Evolutionary conservation across 768 basidiomycete genomes (phyloP), one percentile per base, ranked within the genome.

Genomic region (Kwoniella pini): DNA sequence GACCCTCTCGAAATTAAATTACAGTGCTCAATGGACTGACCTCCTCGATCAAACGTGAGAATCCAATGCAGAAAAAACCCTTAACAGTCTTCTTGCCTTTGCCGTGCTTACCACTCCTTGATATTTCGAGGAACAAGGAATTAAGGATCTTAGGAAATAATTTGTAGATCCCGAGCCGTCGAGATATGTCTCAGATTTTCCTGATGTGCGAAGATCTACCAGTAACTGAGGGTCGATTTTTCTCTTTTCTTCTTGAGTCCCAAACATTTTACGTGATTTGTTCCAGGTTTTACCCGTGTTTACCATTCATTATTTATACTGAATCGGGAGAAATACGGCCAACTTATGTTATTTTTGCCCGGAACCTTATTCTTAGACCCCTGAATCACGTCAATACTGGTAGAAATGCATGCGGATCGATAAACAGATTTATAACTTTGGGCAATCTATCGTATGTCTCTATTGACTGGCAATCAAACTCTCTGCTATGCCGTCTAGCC

Each of bases 121-220:
- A 36, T n/a, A n/a, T 7, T 36, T 7, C 7, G 15, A 36, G 33
- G 33, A 36, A 36, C 33, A 15, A 7, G 33, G 15, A 7, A 7
- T 7, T 36, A 36, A 36, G 33, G 15, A 36, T 36, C 33, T n/a
- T n/a, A 36, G 15, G 33, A 36, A 7, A 36, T 36, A 36, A 36
- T 15, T n/a, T 46, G 46, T 33, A 26, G 57, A 59, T 59, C 57
- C 49, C 57, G 57, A 27, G 13, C 33, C 7, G 24, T 6, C 15
- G 36, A n/a, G 52, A 50, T 59, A 49, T 42, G 57, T 59, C 42
- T 55, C 54, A 55, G 26, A 44, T 44, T 11, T 52, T 17, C 50
- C 50, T 26, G 26, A 50, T 38, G 17, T 19, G 31, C 31, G 3
- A 12, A 38, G 36, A 38, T 19, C 26, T 2, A 28, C 13, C 17